phyloP scores from a whole-genome alignment of 78 protist genomes.

The Dictyostelium intermedium region DNA sequence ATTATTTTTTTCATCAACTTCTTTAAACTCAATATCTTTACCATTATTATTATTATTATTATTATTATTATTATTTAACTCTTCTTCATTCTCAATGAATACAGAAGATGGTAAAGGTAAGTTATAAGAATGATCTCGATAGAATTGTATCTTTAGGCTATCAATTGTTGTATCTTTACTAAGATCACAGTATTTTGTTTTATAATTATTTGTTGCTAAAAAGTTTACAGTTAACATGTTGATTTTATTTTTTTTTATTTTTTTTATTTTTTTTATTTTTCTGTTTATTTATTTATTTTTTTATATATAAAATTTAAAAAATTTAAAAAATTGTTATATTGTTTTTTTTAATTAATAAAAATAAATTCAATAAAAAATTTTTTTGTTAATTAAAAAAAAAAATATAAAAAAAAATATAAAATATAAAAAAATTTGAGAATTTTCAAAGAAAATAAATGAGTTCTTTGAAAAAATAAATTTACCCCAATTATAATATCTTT shows the following conservation, averaged over 20 bases:
- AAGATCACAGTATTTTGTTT: background rate
- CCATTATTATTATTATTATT: background rate
- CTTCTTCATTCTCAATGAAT: slow-evolving; percentile 10
- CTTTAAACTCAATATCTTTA: background rate
- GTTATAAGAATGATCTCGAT: slow-evolving; percentile 42
- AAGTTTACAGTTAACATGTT: background rate
- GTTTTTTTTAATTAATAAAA: too few species aligned
- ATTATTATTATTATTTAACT: background rate
- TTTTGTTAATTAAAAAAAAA: too few species aligned
- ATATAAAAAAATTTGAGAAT: background rate
- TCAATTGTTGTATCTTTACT: slow-evolving; percentile 34
- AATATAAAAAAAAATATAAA: too few species aligned
- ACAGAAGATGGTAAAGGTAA: slow-evolving; percentile 31
- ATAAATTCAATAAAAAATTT: too few species aligned
- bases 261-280: background rate
- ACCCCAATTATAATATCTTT: too few species aligned
- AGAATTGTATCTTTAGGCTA: background rate
- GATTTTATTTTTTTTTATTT: background rate
- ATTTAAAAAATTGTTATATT: too few species aligned
- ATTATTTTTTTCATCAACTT: background rate
- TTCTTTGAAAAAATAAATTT: too few species aligned
- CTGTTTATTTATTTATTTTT: background rate
- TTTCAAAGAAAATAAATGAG: background rate
- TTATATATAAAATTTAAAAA: too few species aligned
- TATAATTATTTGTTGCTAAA: background rate